phyloP scores from a whole-genome alignment of 2,329 filamentous ascomycete species.

The Ophiobolus disseminans region DNA sequence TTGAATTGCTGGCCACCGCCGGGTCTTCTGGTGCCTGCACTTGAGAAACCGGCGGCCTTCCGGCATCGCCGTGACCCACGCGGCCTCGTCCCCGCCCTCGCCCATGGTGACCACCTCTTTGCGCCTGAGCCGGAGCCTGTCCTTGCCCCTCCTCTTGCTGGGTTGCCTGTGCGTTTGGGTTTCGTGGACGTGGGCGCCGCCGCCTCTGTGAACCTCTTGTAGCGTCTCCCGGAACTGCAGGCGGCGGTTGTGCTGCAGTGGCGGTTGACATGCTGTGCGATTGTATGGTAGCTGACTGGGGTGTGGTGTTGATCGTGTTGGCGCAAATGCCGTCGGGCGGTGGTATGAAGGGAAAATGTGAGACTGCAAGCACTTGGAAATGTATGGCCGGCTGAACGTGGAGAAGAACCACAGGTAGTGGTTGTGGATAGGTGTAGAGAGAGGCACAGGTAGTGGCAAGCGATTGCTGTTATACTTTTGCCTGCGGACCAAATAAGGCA shows the following conservation, averaged over 20 bases:
- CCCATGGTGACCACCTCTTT: slow-evolving; percentile 28
- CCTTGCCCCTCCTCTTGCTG: slow-evolving; percentile 28
- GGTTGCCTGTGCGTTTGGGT: slow-evolving; percentile 24
- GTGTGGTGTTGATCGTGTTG: slow-evolving; percentile 4
- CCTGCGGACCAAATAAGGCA: background rate
- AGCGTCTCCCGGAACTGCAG: slow-evolving; percentile 14
- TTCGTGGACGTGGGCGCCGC: slow-evolving; percentile 33
- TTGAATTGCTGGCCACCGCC: background rate
- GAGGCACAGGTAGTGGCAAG: slow-evolving; percentile 26
- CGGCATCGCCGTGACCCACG: slow-evolving; percentile 18
- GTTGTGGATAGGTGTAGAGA: background rate
- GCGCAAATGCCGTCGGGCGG: slow-evolving; percentile 1
- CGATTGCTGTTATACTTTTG: slow-evolving; percentile 13
- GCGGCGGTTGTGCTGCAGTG: slow-evolving; percentile 19
- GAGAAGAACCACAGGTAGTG: slow-evolving; percentile 17
- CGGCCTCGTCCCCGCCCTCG: slow-evolving; percentile 27
- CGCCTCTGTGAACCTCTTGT: slow-evolving; percentile 26
- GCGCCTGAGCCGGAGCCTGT: slow-evolving; percentile 22
- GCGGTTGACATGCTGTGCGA: slow-evolving; percentile 30
- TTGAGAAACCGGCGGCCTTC: slow-evolving; percentile 4
- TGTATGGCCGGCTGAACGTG: slow-evolving; percentile 40
- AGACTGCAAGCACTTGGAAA: slow-evolving; percentile 33
- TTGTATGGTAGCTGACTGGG: slow-evolving; percentile 3
- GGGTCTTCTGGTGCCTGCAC: background rate
- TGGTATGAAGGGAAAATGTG: slow-evolving; percentile 4